Evolutionary conservation across 305 asterid species (phyloP), one percentile per base, ranked within the genome.

Genomic region (Solanum hybrid): DNA sequence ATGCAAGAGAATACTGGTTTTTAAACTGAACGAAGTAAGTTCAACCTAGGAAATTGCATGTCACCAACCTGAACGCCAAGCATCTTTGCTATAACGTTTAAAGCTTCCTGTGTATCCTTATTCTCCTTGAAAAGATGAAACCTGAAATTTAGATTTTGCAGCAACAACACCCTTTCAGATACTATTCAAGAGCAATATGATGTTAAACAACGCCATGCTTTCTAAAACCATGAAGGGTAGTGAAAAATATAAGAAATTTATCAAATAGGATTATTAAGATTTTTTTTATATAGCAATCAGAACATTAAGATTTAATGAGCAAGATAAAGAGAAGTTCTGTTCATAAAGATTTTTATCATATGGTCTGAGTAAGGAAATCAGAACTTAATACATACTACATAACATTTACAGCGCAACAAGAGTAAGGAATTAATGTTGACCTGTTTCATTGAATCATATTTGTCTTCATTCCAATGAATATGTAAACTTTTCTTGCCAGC

Each of bases 121-220:
- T 97, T 97, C 95, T 97, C 99, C 95, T 97, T 97, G 96, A 94
- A 96, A 87, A 97, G 98, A 94, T 96, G 94, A 93, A 97, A 97
- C 96, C 99, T 97, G 92, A 24, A 57, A 41, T 76, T 77, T 31
- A 79, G 70, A 91, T 79, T 89, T 89, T 78, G 45, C 68, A 93
- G 45, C 76, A 88, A 90, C 45, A 91, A 65, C 32, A 82, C 68
- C 79, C 51, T 72, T 85, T 90, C 72, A 92, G 90, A 88, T 79
- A 70, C 27, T 77, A 87, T 68, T 79, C 90, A 82, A 90, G 77
- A 89, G 82, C 89, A 86, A 90, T 79, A 87, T 61, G 51, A 61
- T 61, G 88, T 32, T 61, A 57, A 86, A 86, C 33, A 86, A 90
- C 8, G 36, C 51, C 34, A 61, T 3, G 8, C 33, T 61, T 61